Percentiles rank a stretch among this genome's conserved stretches.
These are phyloP conservation scores for Aleurites moluccanus DNA, from an alignment of 441 rosid genomes.

Conservation along the genomic window DNA sequence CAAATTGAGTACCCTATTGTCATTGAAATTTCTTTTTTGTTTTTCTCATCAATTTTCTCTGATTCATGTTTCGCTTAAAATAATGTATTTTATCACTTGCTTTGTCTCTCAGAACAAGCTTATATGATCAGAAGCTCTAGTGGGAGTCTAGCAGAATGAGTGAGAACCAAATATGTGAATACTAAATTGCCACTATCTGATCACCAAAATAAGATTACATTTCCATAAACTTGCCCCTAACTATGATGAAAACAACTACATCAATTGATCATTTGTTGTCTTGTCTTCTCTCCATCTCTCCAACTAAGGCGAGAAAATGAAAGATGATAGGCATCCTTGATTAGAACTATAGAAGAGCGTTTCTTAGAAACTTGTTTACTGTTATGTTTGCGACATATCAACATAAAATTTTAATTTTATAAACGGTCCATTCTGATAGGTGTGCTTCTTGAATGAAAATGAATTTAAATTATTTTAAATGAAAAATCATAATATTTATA, in stretches of 20 bases:
- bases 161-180: neutral
- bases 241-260: neutral
- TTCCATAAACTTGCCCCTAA: neutral
- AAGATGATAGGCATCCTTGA: neutral
- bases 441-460: no score
- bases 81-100: conserved; percentile 34
- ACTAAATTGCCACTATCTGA: neutral
- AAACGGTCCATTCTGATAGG: no score
- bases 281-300: neutral
- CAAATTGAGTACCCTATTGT: conserved; percentile 16
- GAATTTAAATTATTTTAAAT: no score
- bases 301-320: neutral
- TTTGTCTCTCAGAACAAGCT: conserved; percentile 29
- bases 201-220: neutral
- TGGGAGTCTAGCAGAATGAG: conserved; percentile 10
- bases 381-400: no score
- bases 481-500: no score
- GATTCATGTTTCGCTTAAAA: conserved; percentile 28
- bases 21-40: conserved; percentile 27
- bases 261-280: neutral
- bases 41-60: conserved; percentile 30
- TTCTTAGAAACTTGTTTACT: no score
- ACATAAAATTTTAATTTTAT: no score
- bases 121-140: conserved; percentile 6
- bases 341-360: no score